These are phyloP conservation scores for Friedmanniomyces simplex DNA, from an alignment of 495 filamentous ascomycete species.

Conservation along the genomic window DNA sequence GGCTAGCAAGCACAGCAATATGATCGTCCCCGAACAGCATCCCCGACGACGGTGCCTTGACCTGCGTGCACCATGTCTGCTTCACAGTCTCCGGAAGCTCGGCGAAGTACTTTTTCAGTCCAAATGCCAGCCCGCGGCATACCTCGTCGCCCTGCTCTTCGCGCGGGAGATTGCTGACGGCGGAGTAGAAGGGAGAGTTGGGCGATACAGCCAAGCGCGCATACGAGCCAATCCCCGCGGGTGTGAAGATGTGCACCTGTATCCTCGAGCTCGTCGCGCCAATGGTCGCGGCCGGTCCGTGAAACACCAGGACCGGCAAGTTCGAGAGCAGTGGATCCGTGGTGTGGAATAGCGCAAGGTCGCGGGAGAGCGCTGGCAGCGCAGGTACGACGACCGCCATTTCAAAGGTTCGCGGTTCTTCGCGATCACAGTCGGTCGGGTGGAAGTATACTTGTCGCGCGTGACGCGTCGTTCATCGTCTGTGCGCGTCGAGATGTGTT, in stretches of 20 bases:
- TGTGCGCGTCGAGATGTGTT: neutral
- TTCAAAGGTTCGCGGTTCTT: constrained; percentile 18
- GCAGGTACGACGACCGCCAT: constrained; percentile 60
- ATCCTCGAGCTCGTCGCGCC: constrained; percentile 82
- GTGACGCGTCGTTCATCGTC: neutral
- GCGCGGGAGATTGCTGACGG: constrained; percentile 81
- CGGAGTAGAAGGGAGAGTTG: constrained; percentile 86
- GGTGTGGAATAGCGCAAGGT: constrained; percentile 71
- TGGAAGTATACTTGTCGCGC: neutral
- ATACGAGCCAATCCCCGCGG: constrained; percentile 78
- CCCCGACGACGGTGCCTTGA: constrained; percentile 46
- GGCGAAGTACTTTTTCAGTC: constrained; percentile 82
- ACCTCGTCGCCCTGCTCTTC: constrained; percentile 91
- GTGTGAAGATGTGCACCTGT: constrained; percentile 81
- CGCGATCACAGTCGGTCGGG: neutral
- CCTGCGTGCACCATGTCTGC: constrained; percentile 37
- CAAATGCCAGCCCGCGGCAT: constrained; percentile 79
- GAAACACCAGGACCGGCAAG: constrained; percentile 66
- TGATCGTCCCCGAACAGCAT: constrained; percentile 82
- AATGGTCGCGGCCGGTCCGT: constrained; percentile 73
- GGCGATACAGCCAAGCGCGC: constrained; percentile 85
- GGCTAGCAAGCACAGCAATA: constrained; percentile 77
- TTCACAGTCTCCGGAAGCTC: constrained; percentile 73
- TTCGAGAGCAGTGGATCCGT: constrained; percentile 67
- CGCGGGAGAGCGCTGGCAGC: constrained; percentile 55